Conservation (phyloP, 495 filamentous ascomycete species). For the Penicillium nucicola region DNA sequence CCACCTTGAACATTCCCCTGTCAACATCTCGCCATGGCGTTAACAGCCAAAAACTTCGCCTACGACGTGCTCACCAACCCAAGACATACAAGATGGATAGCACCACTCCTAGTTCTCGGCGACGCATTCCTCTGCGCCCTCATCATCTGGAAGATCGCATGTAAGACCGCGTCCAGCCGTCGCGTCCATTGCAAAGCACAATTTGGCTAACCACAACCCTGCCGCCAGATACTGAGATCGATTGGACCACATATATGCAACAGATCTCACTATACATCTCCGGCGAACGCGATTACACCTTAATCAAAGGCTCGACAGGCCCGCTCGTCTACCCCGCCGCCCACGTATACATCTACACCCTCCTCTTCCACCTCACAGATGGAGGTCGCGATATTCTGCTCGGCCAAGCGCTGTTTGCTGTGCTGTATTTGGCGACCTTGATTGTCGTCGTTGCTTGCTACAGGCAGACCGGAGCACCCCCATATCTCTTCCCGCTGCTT, state of each 20-base stretch:
- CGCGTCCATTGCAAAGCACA: slow-evolving; percentile 6
- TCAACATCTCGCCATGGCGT: slow-evolving; percentile 24
- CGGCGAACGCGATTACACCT: slow-evolving; percentile 85
- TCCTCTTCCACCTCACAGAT: slow-evolving; percentile 74
- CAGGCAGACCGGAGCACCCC: slow-evolving; percentile 71
- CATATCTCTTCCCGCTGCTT: slow-evolving; percentile 84
- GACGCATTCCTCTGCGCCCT: slow-evolving; percentile 72
- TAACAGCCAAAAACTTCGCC: slow-evolving; percentile 12
- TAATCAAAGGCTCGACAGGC: slow-evolving; percentile 84
- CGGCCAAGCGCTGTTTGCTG: slow-evolving; percentile 77
- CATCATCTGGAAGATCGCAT: slow-evolving; percentile 83
- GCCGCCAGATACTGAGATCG: slow-evolving; percentile 87
- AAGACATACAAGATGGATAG: slow-evolving; percentile 59
- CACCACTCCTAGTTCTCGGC: slow-evolving; percentile 63
- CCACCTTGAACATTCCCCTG: slow-evolving; percentile 13
- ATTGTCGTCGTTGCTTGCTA: slow-evolving; percentile 81
- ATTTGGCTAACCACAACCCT: slow-evolving; percentile 11
- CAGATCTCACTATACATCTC: slow-evolving; percentile 74
- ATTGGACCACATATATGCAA: slow-evolving; percentile 97
- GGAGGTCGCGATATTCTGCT: slow-evolving; percentile 70
- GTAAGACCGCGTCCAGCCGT: slow-evolving; percentile 48
- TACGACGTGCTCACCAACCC: slow-evolving; percentile 45
- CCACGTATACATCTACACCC: slow-evolving; percentile 87
- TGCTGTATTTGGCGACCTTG: slow-evolving; percentile 72
- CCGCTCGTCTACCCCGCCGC: slow-evolving; percentile 91